Conservation (phyloP, 163 green algal genomes). For the Volvox carteri region DNA sequence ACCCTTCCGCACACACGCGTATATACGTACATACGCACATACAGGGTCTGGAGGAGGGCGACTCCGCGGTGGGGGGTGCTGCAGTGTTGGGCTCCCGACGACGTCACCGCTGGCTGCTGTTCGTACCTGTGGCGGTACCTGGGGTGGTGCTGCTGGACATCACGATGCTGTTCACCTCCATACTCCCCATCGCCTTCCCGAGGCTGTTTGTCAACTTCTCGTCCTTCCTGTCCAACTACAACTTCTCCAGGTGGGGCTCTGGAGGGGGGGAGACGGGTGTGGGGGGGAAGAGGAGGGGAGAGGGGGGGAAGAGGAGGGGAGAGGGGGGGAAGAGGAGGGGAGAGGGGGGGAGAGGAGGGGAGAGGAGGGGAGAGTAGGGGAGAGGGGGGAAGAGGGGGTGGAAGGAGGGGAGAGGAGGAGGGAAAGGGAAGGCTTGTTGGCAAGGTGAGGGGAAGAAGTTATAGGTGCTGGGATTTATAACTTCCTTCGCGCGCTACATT, state of each 20-base stretch:
- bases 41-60: conserved; percentile 44
- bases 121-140: conserved; percentile 36
- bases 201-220: conserved; percentile 44
- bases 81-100: conserved; percentile 21
- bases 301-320: no score
- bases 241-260: conserved; percentile 48
- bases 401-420: no score
- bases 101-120: conserved; percentile 42
- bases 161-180: conserved; percentile 49
- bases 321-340: no score
- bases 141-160: conserved; percentile 48
- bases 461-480: no score
- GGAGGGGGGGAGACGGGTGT: no score
- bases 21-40: neutral
- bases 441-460: no score
- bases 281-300: neutral
- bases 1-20: no score
- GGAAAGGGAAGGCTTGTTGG: no score
- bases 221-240: conserved; percentile 63
- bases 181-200: conserved; percentile 52
- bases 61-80: conserved; percentile 3
- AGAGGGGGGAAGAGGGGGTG: no score
- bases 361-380: no score
- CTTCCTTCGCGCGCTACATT: no score
- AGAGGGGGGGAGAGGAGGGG: neutral